Base-by-base conservation (phyloP, 2,329 filamentous ascomycete genomes). In the Dactylella cylindrospora region DNA sequence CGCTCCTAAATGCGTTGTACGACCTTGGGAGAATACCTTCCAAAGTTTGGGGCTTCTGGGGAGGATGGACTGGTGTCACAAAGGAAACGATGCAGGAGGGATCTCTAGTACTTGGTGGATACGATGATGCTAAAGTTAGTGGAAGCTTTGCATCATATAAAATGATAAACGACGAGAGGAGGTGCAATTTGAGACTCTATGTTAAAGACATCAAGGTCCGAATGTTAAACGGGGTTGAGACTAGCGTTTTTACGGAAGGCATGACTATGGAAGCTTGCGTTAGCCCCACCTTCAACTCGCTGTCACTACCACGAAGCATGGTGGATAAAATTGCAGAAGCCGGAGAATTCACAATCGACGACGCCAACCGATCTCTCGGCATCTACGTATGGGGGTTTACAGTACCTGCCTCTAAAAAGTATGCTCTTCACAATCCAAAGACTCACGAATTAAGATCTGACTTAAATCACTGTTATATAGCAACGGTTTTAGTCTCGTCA, bases 11-110 rank as follows among this genome's bases (percentile, higher is more conserved):
- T 17, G 26, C 32, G 8, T 13, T 61, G 13, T 19, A 41, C 5
- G 17, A n/a, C 15, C 23, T 19, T 25, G 55, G 55, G 5, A 26
- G 35, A 10, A 53, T 53, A 13, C 55, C 47, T 5, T 61, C 47
- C 1, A 31, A 45, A 22, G 22, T 61, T 4, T 53, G 47, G 55
- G 41, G 55, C 4, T 12, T 61, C 15, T 49, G 51, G 44, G 50
- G 41, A 19, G 55, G 55, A 3, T 53, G 54, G 54, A 51, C 47
- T 2, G 54, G 54, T 17, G 55, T 25, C 2, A 61, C 47, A 8
- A 20, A 33, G 23, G 40, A 53, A 26, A 61, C 47, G 2, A 23
- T 28, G 32, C 35, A 29, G 10, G 38, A 52, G 19, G 55, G 55
- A 3, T 52, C 47, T 4, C 13, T 61, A 13, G 47, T 53, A 10